These are phyloP conservation scores for Miamiensis avidus DNA, from an alignment of 169 alveolate species.

Conservation along the genomic window DNA sequence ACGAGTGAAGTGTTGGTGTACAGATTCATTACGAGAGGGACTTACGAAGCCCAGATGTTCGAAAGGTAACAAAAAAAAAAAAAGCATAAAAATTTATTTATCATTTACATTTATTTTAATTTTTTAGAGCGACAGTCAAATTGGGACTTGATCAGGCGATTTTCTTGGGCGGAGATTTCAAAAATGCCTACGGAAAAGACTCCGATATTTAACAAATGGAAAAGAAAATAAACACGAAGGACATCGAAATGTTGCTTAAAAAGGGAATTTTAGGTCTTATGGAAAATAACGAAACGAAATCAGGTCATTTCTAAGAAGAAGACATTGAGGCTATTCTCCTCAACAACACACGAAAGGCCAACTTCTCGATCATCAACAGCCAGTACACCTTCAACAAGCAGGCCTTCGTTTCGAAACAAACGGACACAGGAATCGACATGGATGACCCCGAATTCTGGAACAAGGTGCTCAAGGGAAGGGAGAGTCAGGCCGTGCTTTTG, in stretches of 20 bases:
- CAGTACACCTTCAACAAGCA: conserved; percentile 75
- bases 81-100: too few relatives aligned
- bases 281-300: conserved; percentile 76
- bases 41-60: conserved; percentile 94
- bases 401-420: conserved; percentile 72
- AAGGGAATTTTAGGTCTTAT: conserved; percentile 89
- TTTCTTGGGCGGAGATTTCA: conserved; percentile 87
- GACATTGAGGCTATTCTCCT: conserved; percentile 83
- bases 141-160: conserved; percentile 92
- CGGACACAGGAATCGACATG: conserved; percentile 75
- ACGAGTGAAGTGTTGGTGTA: conserved; percentile 90
- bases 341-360: conserved; percentile 75
- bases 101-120: too few relatives aligned
- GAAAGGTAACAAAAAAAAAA: conserved; percentile 88
- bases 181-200: conserved; percentile 26
- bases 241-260: conserved; percentile 86
- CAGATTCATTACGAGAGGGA: conserved; percentile 89
- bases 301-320: conserved; percentile 71
- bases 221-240: conserved; percentile 63
- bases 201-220: conserved; percentile 2
- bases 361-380: conserved; percentile 75
- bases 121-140: conserved; percentile 24
- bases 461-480: conserved; percentile 62
- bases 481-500: conserved; percentile 23
- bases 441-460: conserved; percentile 88